These are phyloP conservation scores for Capsella bursapastoris DNA, from an alignment of 345 rosid species.

Conservation along the genomic window DNA sequence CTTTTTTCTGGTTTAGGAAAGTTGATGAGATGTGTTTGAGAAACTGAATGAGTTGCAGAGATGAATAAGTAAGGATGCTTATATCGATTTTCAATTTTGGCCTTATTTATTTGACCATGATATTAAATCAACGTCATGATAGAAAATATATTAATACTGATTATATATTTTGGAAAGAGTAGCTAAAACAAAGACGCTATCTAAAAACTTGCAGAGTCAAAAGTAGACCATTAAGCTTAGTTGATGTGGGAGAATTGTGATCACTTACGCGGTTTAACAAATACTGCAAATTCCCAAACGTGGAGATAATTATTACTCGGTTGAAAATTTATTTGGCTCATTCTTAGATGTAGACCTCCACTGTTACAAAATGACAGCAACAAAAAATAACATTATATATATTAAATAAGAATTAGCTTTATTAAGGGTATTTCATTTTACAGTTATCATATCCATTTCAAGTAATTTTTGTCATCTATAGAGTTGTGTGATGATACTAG, in stretches of 20 bases:
- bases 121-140: conserved; percentile 14
- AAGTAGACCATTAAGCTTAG: conserved; percentile 17
- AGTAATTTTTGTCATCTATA: not conserved
- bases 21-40: conserved; percentile 32
- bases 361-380: not conserved
- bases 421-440: not conserved
- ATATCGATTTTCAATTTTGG: conserved; percentile 18
- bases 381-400: not conserved
- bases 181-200: conserved; percentile 33
- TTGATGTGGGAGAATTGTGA: conserved; percentile 14
- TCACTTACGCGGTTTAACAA: conserved; percentile 33
- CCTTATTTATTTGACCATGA: conserved; percentile 20
- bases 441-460: not conserved
- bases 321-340: not conserved
- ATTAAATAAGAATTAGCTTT: not conserved
- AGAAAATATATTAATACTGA: conserved; percentile 9
- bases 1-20: conserved; percentile 9
- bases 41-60: conserved; percentile 37
- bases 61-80: conserved; percentile 13
- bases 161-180: not conserved
- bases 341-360: conserved; percentile 15
- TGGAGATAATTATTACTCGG: conserved; percentile 14
- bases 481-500: not conserved
- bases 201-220: conserved; percentile 9
- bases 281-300: conserved; percentile 22